Evolutionary conservation across 2,329 filamentous ascomycete genomes (phyloP).

Genomic region (Pseudogymnoascus pannorum): DNA sequence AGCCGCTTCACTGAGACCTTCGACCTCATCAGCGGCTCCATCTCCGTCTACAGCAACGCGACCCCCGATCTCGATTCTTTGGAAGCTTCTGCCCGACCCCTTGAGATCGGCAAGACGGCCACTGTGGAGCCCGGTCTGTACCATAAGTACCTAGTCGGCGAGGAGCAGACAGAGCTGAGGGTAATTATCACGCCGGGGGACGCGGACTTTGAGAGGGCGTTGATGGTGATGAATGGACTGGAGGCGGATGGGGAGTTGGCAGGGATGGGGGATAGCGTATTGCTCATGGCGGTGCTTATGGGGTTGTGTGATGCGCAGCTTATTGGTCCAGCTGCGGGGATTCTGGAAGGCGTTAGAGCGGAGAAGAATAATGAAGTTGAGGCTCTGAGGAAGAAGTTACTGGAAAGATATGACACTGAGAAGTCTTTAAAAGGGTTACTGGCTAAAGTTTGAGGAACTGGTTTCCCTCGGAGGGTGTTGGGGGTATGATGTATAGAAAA

Average conservation of each 20-base stretch:
- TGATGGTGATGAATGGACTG: slow-evolving; percentile 17
- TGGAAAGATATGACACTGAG: not conserved
- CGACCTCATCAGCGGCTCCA: slow-evolving; percentile 16
- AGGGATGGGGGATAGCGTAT: slow-evolving; percentile 12
- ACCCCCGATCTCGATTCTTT: slow-evolving; percentile 10
- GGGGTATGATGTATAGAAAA: not conserved
- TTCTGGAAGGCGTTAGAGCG: not conserved
- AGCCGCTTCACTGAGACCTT: slow-evolving; percentile 17
- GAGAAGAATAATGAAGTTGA: slow-evolving; percentile 2
- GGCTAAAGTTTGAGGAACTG: not conserved
- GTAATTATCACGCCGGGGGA: slow-evolving; percentile 14
- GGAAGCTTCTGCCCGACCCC: not conserved
- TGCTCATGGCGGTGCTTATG: slow-evolving; percentile 15
- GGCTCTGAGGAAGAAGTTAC: not conserved
- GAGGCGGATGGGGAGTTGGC: slow-evolving; percentile 15
- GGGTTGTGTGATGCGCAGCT: slow-evolving; percentile 13
- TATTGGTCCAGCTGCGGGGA: not conserved
- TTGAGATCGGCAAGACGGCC: not conserved
- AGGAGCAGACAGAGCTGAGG: slow-evolving; percentile 10
- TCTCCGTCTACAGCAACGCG: slow-evolving; percentile 13
- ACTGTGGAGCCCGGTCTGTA: slow-evolving; percentile 11
- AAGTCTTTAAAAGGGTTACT: not conserved
- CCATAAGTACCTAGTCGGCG: slow-evolving; percentile 16
- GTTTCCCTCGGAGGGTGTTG: not conserved
- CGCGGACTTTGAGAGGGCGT: slow-evolving; percentile 16